Conservation (phyloP, 441 rosid genomes). For the Capsella rubella region DNA sequence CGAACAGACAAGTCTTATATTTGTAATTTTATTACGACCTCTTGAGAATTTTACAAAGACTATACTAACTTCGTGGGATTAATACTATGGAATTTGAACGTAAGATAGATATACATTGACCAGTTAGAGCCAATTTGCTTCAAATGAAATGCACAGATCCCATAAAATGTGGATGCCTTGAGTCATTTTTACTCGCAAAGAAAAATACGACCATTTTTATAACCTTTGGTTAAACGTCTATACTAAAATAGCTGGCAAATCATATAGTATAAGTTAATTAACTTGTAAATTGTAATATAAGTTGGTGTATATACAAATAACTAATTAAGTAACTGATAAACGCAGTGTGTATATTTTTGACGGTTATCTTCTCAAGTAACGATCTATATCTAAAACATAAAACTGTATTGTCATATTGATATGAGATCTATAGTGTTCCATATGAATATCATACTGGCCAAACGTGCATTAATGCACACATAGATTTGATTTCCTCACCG, state of each 20-base stretch:
- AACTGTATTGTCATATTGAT: not conserved
- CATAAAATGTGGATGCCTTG: slow-evolving; percentile 33
- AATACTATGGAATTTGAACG: not conserved
- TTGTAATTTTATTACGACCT: not conserved
- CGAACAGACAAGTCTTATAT: no score
- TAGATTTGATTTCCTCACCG: not conserved
- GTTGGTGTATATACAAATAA: not conserved
- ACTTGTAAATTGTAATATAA: slow-evolving; percentile 12
- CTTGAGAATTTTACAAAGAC: slow-evolving; percentile 1
- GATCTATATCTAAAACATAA: not conserved
- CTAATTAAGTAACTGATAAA: not conserved
- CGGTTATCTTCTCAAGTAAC: not conserved
- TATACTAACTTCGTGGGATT: no score
- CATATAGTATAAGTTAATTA: not conserved
- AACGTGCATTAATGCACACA: not conserved
- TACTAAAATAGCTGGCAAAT: slow-evolving; percentile 5
- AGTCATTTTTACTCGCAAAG: slow-evolving; percentile 30
- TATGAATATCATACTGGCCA: not conserved
- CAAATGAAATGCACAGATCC: slow-evolving; percentile 29
- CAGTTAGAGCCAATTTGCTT: slow-evolving; percentile 19
- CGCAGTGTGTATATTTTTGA: not conserved
- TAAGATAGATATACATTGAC: not conserved
- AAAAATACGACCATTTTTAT: not conserved
- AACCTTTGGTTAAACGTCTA: not conserved
- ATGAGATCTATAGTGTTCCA: slow-evolving; percentile 8